Evolutionary conservation across 352 stramenopile genomes (phyloP).

Genomic region (Phytophthora boehmeriae): DNA sequence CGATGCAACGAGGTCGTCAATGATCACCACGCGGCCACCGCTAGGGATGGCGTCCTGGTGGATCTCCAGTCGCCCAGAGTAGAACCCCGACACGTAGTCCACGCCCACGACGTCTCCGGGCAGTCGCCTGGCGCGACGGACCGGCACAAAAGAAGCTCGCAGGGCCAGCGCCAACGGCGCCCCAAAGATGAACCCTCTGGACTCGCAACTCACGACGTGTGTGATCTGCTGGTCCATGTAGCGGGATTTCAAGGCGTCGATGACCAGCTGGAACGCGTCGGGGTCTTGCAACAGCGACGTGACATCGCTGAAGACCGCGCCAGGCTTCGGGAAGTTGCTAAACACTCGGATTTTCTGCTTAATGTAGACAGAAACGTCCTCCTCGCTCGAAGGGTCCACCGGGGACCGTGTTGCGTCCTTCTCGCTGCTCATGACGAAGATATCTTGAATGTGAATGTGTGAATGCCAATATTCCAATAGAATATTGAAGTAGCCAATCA

Average conservation of each 20-base stretch:
- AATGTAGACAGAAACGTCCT: slow-evolving; percentile 66
- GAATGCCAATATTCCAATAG: slow-evolving; percentile 8
- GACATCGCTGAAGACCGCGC: slow-evolving; percentile 73
- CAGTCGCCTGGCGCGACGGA: slow-evolving; percentile 66
- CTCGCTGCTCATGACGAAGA: slow-evolving; percentile 28
- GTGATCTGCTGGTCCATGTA: slow-evolving; percentile 69
- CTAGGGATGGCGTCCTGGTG: slow-evolving; percentile 80
- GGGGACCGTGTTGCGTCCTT: slow-evolving; percentile 24
- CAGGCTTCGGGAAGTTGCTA: slow-evolving; percentile 59
- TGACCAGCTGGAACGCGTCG: slow-evolving; percentile 70
- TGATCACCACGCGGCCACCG: slow-evolving; percentile 74
- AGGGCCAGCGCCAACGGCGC: slow-evolving; percentile 74
- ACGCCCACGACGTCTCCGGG: slow-evolving; percentile 77
- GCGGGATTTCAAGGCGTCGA: slow-evolving; percentile 69
- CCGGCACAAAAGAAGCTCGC: slow-evolving; percentile 69
- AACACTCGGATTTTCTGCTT: slow-evolving; percentile 74
- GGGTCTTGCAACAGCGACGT: slow-evolving; percentile 76
- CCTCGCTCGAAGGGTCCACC: slow-evolving; percentile 49
- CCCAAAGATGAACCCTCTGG: slow-evolving; percentile 84
- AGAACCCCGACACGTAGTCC: slow-evolving; percentile 82
- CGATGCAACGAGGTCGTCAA: slow-evolving; percentile 83
- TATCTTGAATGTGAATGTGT: slow-evolving; percentile 1
- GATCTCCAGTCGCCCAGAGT: slow-evolving; percentile 77
- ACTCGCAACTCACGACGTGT: slow-evolving; percentile 83
- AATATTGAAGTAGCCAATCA: background rate